Evolutionary conservation across 164 flowering plant species (phyloP), one percentile per base, ranked within the genome.

Genomic region (Cinnamomum chago): DNA sequence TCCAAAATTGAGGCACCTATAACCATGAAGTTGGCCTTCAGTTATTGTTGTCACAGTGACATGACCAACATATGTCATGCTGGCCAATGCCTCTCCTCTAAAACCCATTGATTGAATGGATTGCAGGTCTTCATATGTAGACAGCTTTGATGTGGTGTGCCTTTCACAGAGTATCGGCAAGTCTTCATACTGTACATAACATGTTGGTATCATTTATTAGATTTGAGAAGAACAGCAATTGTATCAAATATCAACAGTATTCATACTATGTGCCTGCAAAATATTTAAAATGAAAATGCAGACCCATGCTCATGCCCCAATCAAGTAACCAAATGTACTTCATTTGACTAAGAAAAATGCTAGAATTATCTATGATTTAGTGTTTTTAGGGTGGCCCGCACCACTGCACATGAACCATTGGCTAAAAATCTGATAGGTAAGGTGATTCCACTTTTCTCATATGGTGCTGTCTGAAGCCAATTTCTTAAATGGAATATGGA

Each of bases 11-110:
- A 72, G 67, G 22, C 62, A 91, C 95, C 98, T 88, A 77, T 93
- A 94, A 67, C 99, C 99, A 82, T 96, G 98, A 80, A 93, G 72
- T 72, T 93, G 91, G 9, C 97, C 98, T 62, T 79, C 58, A 70
- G 99, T 96, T 70, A 96, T 96, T 27, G 99, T 96, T 13, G 98
- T 94, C 67, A 96, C 98, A 2, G 95, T 91, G 33, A 96, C 99
- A 78, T 96, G 98, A 76, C 84, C 97, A 18, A 96, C 99, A 79
- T 93, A 96, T 17, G 99, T 93, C 99, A 96, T 96, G 79, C 99
- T 96, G 15, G 99, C 99, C 75, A 96, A 80, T 0, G 99, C 99
- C 89, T 96, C 99, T 58, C 99, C 99, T 82, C 99, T 84, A 68
- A 96, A 96, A 28, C 99, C 99, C 99, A 96, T 96, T n/a, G 98